A percentile compares a stretch with the other conserved stretches of the same genome.
Evolutionary conservation across 768 basidiomycete species (phyloP).

Genomic region (Boletales sp.): DNA sequence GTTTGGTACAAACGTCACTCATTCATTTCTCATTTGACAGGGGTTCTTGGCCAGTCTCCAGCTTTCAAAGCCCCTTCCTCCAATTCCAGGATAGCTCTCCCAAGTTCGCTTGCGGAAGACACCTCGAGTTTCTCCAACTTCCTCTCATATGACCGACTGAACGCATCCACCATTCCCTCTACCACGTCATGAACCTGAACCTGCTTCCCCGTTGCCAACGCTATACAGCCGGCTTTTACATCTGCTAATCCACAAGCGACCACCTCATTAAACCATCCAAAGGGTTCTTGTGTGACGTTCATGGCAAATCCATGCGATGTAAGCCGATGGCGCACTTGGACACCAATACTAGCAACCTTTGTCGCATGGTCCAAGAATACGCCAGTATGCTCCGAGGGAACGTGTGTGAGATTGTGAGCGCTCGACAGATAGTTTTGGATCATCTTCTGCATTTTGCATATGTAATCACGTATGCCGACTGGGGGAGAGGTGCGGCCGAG

Average conservation of each 20-base stretch:
- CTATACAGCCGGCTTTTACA: conserved; percentile 74
- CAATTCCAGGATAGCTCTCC: conserved; percentile 42
- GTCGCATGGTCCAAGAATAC: conserved; percentile 78
- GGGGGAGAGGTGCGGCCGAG: conserved; percentile 74
- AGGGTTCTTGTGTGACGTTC: conserved; percentile 81
- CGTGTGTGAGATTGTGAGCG: conserved; percentile 52
- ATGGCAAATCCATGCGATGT: conserved; percentile 94
- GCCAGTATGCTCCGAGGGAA: conserved; percentile 80
- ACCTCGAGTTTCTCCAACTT: conserved; percentile 44
- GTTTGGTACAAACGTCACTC: no score
- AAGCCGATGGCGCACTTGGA: conserved; percentile 91
- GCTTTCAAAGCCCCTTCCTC: conserved; percentile 43
- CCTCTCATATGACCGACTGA: conserved; percentile 47
- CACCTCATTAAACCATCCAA: conserved; percentile 81
- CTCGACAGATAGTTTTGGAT: conserved; percentile 61
- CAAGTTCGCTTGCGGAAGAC: conserved; percentile 43
- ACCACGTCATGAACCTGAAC: conserved; percentile 51
- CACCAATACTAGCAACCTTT: conserved; percentile 94
- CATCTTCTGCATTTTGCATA: conserved; percentile 74
- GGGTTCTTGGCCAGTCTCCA: conserved; percentile 38
- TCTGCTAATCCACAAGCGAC: conserved; percentile 89
- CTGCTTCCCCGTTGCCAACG: conserved; percentile 37
- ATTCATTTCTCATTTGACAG: background rate
- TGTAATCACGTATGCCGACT: conserved; percentile 73
- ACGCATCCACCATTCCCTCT: conserved; percentile 43